Conservation (phyloP, 1,139 yeast genomes). For the Nadsonia commutata region DNA sequence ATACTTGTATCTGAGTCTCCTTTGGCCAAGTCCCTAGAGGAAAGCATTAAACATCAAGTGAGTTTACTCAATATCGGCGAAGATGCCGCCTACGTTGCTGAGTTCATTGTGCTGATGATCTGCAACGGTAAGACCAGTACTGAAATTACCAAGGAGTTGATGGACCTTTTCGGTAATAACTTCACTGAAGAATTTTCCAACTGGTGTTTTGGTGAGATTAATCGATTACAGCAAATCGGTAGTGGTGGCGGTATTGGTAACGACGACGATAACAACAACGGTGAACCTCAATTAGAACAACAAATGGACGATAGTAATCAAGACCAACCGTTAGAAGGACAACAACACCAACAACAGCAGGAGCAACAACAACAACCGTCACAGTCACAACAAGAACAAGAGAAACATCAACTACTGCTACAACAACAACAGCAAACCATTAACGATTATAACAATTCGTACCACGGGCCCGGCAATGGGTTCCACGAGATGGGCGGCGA, state of each 20-base stretch:
- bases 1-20: slow-evolving; percentile 9
- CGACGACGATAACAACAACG: not conserved
- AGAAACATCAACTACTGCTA: not conserved
- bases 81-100: slow-evolving; percentile 69
- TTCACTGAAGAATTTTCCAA: slow-evolving; percentile 35
- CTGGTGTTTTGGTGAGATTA: slow-evolving; percentile 40
- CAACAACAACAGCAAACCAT: not conserved
- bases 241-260: not conserved
- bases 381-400: not conserved
- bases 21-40: slow-evolving; percentile 11
- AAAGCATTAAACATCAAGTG: slow-evolving; percentile 9
- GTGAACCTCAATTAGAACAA: not conserved
- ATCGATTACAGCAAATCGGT: slow-evolving; percentile 1
- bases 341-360: not conserved
- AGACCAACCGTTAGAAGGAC: not conserved
- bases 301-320: not conserved
- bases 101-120: slow-evolving; percentile 58
- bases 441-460: not conserved
- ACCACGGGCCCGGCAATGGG: not conserved
- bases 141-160: slow-evolving; percentile 52
- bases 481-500: not conserved
- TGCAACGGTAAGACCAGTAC: slow-evolving; percentile 53
- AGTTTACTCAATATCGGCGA: slow-evolving; percentile 25
- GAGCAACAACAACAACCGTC: not conserved
- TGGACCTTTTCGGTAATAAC: slow-evolving; percentile 49